Base-by-base conservation (phyloP, 352 stramenopile species). In the Pythium scleroteichum region DNA sequence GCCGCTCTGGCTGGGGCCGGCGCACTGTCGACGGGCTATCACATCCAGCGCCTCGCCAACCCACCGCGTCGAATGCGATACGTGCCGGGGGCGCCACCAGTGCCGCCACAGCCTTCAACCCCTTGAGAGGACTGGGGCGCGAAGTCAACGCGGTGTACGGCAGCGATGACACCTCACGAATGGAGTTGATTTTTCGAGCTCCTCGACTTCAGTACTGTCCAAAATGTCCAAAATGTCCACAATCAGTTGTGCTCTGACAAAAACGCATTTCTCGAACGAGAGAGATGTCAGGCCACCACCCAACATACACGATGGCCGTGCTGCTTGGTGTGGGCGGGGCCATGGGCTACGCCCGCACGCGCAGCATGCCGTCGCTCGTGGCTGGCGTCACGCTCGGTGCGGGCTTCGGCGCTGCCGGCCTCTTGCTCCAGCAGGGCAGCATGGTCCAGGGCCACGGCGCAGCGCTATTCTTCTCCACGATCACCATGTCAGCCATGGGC, bases 401-500 rank as follows among this genome's bases (percentile, higher is more conserved):
- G 14, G 83, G 86, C 57, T 96, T 93, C 62, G 78, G 85, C 29
- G 53, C 88, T 45, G 85, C 86, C 6, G 88, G 83, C 26, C 91
- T 79, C 67, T 66, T 95, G 69, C 73, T 96, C 26, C 76, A 92
- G 60, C 84, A 85, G 63, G 81, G 82, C 38, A 73, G 87, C 54
- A 93, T 92, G 79, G 87, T 83, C 27, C 78, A 90, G 56, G 88
- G 88, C 62, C 88, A 96, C 66, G 83, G 78, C 47, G 63, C 89
- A 29, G 85, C 83, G 53, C 72, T 95, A 20, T 81, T 92, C 53
- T 70, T 91, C 61, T 95, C 86, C 20, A 81, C 86, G 27, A 81
- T 93, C 64, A 94, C 88, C 53, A 92, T 93, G 83, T 81, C 79
- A 32, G 78, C 82, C 20, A 96, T 96, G 88, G 85, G 84, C 33